These are phyloP conservation scores for Aspergillus ellipticus DNA, from an alignment of 495 filamentous ascomycete genomes.

Conservation along the genomic window DNA sequence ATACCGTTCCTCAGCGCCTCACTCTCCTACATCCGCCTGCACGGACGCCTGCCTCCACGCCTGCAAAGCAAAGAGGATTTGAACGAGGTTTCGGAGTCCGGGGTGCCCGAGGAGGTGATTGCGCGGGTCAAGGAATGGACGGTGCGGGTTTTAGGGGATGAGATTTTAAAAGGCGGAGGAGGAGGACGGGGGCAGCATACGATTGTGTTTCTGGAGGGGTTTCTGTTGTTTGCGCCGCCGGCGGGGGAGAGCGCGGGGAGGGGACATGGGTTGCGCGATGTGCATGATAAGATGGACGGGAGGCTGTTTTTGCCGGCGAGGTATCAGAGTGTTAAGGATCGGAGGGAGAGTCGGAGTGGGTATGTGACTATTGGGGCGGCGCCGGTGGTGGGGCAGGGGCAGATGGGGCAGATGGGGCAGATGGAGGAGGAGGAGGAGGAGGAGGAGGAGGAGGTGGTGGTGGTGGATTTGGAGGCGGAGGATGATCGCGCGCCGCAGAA, in stretches of 20 bases:
- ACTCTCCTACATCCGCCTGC: constrained; percentile 57
- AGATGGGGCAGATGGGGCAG: constrained; percentile 9
- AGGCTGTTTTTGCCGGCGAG: constrained; percentile 70
- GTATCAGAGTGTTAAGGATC: constrained; percentile 54
- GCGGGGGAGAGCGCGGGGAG: constrained; percentile 19
- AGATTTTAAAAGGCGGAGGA: too few relatives aligned
- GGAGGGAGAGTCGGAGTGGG: constrained; percentile 69
- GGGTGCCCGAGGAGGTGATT: constrained; percentile 28
- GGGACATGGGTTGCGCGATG: constrained; percentile 17
- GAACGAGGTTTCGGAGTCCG: constrained; percentile 58
- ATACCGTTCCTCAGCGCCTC: constrained; percentile 57
- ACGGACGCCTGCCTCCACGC: constrained; percentile 63
- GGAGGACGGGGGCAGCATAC: constrained; percentile 11
- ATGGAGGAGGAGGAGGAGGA: neutral
- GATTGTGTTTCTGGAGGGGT: constrained; percentile 69
- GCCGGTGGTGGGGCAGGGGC: constrained; percentile 36
- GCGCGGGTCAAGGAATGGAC: constrained; percentile 17
- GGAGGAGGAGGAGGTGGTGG: neutral
- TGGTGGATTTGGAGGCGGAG: constrained; percentile 34
- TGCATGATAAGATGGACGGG: constrained; percentile 63
- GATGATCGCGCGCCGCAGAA: constrained; percentile 55
- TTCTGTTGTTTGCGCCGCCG: constrained; percentile 66
- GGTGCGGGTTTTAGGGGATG: neutral
- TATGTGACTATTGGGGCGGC: constrained; percentile 75
- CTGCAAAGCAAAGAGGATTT: constrained; percentile 73